phyloP scores from a whole-genome alignment of 768 basidiomycete genomes.

The Podaxis sp. region DNA sequence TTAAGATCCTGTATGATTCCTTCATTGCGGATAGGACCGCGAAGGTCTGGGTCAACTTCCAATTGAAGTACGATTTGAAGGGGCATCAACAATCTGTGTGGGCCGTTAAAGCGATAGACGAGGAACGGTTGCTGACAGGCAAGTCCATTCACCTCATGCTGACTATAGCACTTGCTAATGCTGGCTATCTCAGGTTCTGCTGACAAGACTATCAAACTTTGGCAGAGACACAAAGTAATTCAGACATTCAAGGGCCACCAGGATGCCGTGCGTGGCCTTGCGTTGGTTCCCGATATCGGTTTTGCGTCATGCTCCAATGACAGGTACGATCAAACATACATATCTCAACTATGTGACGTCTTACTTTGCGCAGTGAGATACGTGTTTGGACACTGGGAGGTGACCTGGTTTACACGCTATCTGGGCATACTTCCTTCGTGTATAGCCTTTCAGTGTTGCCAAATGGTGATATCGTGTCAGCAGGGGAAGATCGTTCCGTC shows the following conservation, averaged over 20 bases:
- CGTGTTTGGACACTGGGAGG: slow-evolving; percentile 89
- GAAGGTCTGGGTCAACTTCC: slow-evolving; percentile 88
- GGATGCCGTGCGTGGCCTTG: slow-evolving; percentile 88
- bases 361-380: slow-evolving; percentile 64
- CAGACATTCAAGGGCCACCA: slow-evolving; percentile 84
- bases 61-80: slow-evolving; percentile 68
- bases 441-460: slow-evolving; percentile 87
- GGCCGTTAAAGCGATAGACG: slow-evolving; percentile 83
- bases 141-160: slow-evolving; percentile 17
- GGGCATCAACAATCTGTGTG: slow-evolving; percentile 93
- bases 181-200: slow-evolving; percentile 68
- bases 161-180: slow-evolving; percentile 2
- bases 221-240: slow-evolving; percentile 73
- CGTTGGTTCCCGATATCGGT: slow-evolving; percentile 78
- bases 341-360: neutral
- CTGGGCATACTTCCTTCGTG: slow-evolving; percentile 96
- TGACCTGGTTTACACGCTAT: slow-evolving; percentile 73
- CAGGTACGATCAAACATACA: slow-evolving; percentile 48
- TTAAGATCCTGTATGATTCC: neutral
- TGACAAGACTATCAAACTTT: slow-evolving; percentile 91
- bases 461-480: slow-evolving; percentile 80
- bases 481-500: slow-evolving; percentile 92
- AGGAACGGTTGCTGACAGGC: slow-evolving; percentile 84
- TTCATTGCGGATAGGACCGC: slow-evolving; percentile 64
- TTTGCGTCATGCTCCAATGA: slow-evolving; percentile 98